A percentile compares a stretch with the other conserved stretches of the same genome.
These are phyloP conservation scores for Dimocarpus longan DNA, from an alignment of 345 rosid genomes.

Conservation along the genomic window DNA sequence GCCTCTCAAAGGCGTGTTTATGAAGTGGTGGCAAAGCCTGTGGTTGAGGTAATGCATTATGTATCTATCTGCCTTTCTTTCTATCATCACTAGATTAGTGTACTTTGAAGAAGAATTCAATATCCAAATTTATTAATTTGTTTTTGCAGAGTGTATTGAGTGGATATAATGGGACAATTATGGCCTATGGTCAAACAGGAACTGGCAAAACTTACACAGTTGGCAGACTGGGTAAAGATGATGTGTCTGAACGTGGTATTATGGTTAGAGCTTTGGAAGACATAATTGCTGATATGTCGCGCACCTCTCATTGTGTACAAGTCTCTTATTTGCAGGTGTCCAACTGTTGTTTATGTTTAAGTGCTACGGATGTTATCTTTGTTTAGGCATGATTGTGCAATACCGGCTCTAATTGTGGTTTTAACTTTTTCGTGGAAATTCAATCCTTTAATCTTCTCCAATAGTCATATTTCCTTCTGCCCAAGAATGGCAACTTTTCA, in stretches of 20 bases:
- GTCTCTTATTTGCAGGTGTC: conserved; percentile 88
- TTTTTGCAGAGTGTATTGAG: conserved; percentile 78
- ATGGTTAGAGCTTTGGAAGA: conserved; percentile 95
- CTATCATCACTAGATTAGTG: background rate
- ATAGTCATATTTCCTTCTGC: background rate
- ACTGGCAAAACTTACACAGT: conserved; percentile 93
- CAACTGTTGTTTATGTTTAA: conserved; percentile 12
- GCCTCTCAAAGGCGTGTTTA: conserved; percentile 94
- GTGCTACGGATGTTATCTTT: background rate
- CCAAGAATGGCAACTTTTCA: background rate
- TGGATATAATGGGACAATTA: conserved; percentile 95
- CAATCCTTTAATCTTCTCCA: background rate
- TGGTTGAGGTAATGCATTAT: conserved; percentile 63
- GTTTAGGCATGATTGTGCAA: background rate
- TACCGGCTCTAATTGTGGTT: background rate
- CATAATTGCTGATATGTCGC: conserved; percentile 47
- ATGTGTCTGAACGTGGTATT: conserved; percentile 86
- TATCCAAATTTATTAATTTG: background rate
- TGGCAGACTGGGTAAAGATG: conserved; percentile 81
- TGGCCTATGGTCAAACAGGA: conserved; percentile 99
- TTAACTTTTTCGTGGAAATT: background rate
- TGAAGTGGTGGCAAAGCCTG: conserved; percentile 90
- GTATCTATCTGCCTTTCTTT: conserved; percentile 3
- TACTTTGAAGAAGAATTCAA: background rate
- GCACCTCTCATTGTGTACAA: conserved; percentile 66